Percentiles rank a stretch among this genome's conserved stretches.
phyloP scores from a whole-genome alignment of 805 yeast genomes.

The Ogataea ramenticola region DNA sequence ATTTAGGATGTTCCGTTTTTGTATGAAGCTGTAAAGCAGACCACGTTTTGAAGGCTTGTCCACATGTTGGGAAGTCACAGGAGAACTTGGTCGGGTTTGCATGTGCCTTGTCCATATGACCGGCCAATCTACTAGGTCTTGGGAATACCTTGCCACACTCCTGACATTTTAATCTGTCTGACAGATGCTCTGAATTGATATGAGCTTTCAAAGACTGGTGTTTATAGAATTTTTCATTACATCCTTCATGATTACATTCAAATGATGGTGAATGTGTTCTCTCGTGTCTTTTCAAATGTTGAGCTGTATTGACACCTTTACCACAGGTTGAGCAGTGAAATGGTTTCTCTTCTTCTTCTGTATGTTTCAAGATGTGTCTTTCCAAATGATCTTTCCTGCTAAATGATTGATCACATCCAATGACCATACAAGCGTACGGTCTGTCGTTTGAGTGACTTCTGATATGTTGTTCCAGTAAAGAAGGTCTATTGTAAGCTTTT shows the following conservation, averaged over 20 bases:
- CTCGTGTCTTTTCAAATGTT: conserved; percentile 80
- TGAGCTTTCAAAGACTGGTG: conserved; percentile 76
- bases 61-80: conserved; percentile 60
- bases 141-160: conserved; percentile 59
- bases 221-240: conserved; percentile 62
- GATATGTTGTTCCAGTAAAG: conserved; percentile 73
- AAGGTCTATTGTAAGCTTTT: conserved; percentile 75
- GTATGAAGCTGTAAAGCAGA: conserved; percentile 65
- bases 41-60: conserved; percentile 58
- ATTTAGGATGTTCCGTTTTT: conserved; percentile 65
- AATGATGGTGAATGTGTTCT: conserved; percentile 69
- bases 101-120: conserved; percentile 64
- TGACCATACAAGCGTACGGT: conserved; percentile 57
- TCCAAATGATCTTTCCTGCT: conserved; percentile 72
- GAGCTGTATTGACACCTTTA: conserved; percentile 73
- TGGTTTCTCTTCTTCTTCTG: conserved; percentile 48
- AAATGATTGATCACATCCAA: conserved; percentile 57
- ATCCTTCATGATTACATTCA: conserved; percentile 51
- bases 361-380: conserved; percentile 68
- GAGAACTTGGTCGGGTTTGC: conserved; percentile 39
- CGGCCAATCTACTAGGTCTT: conserved; percentile 56
- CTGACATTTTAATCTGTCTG: conserved; percentile 44
- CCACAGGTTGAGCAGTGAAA: conserved; percentile 67
- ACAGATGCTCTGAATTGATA: conserved; percentile 51
- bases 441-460: conserved; percentile 75